Evolutionary conservation across 495 filamentous ascomycete genomes (phyloP).

Genomic region (Pseudevernia furfuracea): DNA sequence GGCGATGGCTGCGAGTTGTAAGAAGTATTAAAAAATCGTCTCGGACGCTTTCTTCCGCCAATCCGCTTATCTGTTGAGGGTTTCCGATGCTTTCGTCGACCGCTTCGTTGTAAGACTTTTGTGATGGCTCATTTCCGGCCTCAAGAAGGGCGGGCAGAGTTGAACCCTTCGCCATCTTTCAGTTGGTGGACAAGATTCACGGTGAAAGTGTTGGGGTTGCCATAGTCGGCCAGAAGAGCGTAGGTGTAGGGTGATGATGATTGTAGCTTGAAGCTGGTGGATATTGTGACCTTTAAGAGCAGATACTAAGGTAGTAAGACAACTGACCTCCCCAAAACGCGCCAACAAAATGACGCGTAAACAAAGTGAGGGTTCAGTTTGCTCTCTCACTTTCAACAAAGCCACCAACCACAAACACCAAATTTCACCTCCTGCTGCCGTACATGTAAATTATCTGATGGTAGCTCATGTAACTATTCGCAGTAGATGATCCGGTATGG

Average conservation of each 20-base stretch:
- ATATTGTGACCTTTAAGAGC: neutral
- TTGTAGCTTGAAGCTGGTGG: neutral
- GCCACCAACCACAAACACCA: neutral
- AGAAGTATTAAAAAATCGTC: slow-evolving; percentile 1
- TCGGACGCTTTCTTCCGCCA: neutral
- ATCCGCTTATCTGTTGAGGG: neutral
- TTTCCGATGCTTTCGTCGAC: neutral
- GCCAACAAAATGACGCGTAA: neutral
- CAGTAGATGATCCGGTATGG: neutral
- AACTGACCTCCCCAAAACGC: neutral
- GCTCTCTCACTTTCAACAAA: neutral
- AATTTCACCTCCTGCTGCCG: neutral
- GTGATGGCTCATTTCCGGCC: neutral
- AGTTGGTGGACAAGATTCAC: no score
- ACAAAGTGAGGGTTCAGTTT: neutral
- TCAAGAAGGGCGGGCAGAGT: neutral
- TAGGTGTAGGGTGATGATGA: neutral
- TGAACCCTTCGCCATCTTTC: neutral
- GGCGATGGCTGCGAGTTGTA: neutral
- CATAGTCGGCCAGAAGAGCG: neutral
- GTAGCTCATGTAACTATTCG: neutral
- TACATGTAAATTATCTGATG: neutral
- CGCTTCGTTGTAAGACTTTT: neutral
- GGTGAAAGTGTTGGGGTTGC: neutral
- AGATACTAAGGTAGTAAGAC: neutral